These are phyloP conservation scores for Amanita inopinata DNA, from an alignment of 768 basidiomycete genomes.

Conservation along the genomic window DNA sequence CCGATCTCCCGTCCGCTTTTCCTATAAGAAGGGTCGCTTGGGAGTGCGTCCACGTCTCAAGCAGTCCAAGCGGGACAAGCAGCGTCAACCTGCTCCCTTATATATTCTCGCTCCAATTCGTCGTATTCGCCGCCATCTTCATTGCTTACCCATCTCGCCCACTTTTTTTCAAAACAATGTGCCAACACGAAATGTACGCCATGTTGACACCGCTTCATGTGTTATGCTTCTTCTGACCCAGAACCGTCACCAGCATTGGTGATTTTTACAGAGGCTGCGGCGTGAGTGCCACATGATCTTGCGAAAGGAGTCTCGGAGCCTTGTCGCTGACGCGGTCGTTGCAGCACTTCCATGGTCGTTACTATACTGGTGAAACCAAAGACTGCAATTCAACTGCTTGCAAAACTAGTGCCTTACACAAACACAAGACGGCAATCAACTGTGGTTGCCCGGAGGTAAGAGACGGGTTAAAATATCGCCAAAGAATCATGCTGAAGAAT, in stretches of 20 bases:
- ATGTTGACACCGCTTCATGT: neutral
- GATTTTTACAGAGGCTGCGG: constrained; percentile 43
- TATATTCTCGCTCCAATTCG: neutral
- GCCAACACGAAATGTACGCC: constrained; percentile 29
- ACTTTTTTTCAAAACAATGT: constrained; percentile 18
- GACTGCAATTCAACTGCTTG: constrained; percentile 31
- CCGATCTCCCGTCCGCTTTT: no score
- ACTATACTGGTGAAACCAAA: constrained; percentile 32
- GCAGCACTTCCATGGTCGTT: constrained; percentile 41
- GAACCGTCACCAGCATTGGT: constrained; percentile 27
- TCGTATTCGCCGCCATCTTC: neutral
- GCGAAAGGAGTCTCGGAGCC: neutral
- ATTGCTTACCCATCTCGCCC: neutral
- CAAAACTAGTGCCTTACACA: constrained; percentile 31
- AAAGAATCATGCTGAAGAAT: neutral
- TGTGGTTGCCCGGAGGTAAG: constrained; percentile 35
- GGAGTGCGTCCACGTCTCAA: no score
- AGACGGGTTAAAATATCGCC: neutral
- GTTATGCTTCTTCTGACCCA: constrained; percentile 4
- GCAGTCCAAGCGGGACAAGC: no score
- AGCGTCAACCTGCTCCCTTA: neutral
- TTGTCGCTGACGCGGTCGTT: constrained; percentile 10
- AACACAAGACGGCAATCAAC: constrained; percentile 32
- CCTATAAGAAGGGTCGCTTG: no score
- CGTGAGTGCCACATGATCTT: constrained; percentile 22